These are phyloP conservation scores for Suhomyces ambrosiae DNA, from an alignment of 1,139 yeast species.

Conservation along the genomic window DNA sequence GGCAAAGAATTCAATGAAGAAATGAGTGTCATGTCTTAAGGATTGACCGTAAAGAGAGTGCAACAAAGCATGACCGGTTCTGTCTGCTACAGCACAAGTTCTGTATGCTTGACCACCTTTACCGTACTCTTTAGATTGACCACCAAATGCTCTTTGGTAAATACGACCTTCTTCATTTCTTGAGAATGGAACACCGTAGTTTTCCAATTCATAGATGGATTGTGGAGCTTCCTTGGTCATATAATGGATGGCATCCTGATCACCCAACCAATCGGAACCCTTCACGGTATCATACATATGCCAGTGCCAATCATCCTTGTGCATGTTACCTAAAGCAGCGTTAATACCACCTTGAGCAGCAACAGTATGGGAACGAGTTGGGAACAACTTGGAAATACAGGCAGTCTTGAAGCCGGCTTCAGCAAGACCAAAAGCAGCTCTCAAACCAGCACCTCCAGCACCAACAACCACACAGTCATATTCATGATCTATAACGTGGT, in stretches of 20 bases:
- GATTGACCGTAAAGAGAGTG: constrained; percentile 98
- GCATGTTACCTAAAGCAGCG: constrained; percentile 98
- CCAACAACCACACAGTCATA: constrained; percentile 98
- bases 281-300: constrained; percentile 99
- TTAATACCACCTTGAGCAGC: constrained; percentile 99
- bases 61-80: constrained; percentile 97
- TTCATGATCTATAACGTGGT: constrained; percentile 94
- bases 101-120: constrained; percentile 99
- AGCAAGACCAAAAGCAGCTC: constrained; percentile 98
- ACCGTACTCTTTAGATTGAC: constrained; percentile 93
- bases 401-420: constrained; percentile 98
- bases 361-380: constrained; percentile 97
- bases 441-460: constrained; percentile 98
- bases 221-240: constrained; percentile 98
- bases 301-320: constrained; percentile 98
- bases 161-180: constrained; percentile 96
- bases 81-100: constrained; percentile 98
- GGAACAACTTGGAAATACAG: constrained; percentile 94
- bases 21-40: constrained; percentile 93
- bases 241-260: constrained; percentile 98
- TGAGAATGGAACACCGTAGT: constrained; percentile 97
- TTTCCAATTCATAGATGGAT: constrained; percentile 94
- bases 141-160: constrained; percentile 99
- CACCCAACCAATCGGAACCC: constrained; percentile 99
- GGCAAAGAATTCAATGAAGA: constrained; percentile 97